Conservation (phyloP, 176 grass and related monocot species). For the Oryza brachyantha region DNA sequence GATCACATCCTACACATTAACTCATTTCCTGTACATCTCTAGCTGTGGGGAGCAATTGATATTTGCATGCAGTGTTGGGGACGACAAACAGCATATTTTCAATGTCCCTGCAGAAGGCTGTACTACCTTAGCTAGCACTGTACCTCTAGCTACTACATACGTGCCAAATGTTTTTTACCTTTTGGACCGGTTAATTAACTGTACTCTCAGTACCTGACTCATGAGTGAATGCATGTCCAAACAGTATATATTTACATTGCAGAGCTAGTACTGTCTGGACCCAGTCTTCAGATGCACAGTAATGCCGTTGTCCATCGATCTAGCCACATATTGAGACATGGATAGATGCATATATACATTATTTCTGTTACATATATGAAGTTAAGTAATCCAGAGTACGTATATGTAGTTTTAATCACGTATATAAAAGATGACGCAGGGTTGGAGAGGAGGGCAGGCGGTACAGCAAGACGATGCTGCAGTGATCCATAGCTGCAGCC, state of each 20-base stretch:
- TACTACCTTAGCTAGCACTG: no score
- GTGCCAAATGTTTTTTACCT: not conserved
- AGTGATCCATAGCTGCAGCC: not conserved
- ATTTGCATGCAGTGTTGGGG: not conserved
- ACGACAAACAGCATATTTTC: slow-evolving; percentile 27
- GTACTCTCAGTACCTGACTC: not conserved
- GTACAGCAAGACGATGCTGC: slow-evolving; percentile 26
- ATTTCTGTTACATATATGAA: no score
- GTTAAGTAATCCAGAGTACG: no score
- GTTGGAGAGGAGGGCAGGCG: slow-evolving; percentile 23
- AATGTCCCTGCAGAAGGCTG: not conserved
- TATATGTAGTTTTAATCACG: no score
- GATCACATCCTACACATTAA: not conserved
- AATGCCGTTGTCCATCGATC: no score
- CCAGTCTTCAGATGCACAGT: not conserved
- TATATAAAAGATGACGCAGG: slow-evolving; percentile 20
- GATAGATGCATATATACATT: no score
- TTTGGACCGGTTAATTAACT: not conserved
- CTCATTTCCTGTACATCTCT: not conserved
- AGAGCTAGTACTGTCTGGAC: not conserved
- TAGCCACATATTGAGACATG: no score
- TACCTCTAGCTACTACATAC: not conserved
- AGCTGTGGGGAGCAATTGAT: slow-evolving; percentile 16
- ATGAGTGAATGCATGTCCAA: not conserved
- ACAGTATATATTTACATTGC: not conserved